Percentiles rank a stretch among this genome's conserved stretches.
These are phyloP conservation scores for Cubamyces lactineus DNA, from an alignment of 768 basidiomycete species.

Conservation along the genomic window DNA sequence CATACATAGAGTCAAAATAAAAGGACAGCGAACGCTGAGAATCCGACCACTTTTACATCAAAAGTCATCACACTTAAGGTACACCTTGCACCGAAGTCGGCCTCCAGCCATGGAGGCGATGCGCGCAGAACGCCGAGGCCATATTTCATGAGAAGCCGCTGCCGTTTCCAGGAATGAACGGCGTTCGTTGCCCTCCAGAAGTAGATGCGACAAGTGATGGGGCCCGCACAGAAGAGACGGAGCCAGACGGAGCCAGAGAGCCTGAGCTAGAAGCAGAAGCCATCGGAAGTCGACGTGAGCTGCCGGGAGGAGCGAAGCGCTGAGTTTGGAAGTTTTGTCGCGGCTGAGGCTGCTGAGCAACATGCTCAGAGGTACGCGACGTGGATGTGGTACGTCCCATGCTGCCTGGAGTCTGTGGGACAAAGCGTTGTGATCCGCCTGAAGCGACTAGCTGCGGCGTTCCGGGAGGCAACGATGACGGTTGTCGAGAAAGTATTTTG, in stretches of 20 bases:
- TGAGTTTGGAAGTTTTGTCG: constrained; percentile 23
- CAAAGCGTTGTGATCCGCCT: constrained; percentile 16
- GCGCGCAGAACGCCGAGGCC: no score
- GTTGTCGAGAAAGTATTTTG: constrained; percentile 19
- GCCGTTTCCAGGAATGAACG: constrained; percentile 49
- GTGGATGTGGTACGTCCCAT: not conserved
- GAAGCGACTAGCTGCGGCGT: constrained; percentile 36
- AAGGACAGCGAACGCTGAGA: no score
- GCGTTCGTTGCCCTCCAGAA: constrained; percentile 50
- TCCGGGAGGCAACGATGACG: constrained; percentile 29
- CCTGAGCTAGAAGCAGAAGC: constrained; percentile 19
- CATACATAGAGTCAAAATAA: not conserved
- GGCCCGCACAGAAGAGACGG: constrained; percentile 29
- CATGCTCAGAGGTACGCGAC: constrained; percentile 1
- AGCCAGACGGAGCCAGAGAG: constrained; percentile 5
- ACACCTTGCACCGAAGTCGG: no score
- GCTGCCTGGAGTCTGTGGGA: constrained; percentile 16
- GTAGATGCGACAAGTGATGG: constrained; percentile 27
- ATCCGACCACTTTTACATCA: no score
- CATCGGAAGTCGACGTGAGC: constrained; percentile 16
- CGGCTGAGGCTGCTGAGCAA: constrained; percentile 37
- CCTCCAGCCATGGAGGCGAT: no score
- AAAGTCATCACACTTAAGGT: no score
- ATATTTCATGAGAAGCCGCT: constrained; percentile 35
- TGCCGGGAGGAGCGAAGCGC: constrained; percentile 34